Evolutionary conservation across 345 rosid species (phyloP).

Genomic region (Salix caprea): DNA sequence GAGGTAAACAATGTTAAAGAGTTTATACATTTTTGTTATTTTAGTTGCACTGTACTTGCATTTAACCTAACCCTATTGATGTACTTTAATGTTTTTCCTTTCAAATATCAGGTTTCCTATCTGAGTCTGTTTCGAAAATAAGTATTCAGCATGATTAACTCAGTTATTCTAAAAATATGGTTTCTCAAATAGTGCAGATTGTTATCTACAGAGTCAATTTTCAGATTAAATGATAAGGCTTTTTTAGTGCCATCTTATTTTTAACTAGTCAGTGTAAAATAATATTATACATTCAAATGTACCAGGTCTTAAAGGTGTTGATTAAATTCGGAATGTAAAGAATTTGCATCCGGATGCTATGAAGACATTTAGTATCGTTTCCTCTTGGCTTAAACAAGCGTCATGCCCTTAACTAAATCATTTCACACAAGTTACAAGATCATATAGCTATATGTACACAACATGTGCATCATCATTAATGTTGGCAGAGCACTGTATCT

Average conservation of each 20-base stretch:
- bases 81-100: not conserved
- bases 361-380: too few relatives aligned
- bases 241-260: not conserved
- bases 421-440: too few relatives aligned
- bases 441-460: too few relatives aligned
- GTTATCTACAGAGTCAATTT: not conserved
- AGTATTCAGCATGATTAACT: not conserved
- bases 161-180: not conserved
- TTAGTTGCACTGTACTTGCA: not conserved
- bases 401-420: too few relatives aligned
- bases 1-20: slow-evolving; percentile 44
- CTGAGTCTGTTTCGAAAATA: not conserved
- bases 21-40: not conserved
- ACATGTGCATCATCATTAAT: too few relatives aligned
- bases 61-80: not conserved
- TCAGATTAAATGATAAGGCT: not conserved
- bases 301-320: too few relatives aligned
- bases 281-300: too few relatives aligned
- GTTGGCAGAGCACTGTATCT: too few relatives aligned
- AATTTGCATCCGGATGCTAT: too few relatives aligned
- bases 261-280: too few relatives aligned
- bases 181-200: not conserved
- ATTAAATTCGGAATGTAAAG: too few relatives aligned
- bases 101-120: not conserved
- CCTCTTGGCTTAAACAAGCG: too few relatives aligned